phyloP scores from a whole-genome alignment of 2,329 filamentous ascomycete genomes.

The Trichophyton schoenleinii region DNA sequence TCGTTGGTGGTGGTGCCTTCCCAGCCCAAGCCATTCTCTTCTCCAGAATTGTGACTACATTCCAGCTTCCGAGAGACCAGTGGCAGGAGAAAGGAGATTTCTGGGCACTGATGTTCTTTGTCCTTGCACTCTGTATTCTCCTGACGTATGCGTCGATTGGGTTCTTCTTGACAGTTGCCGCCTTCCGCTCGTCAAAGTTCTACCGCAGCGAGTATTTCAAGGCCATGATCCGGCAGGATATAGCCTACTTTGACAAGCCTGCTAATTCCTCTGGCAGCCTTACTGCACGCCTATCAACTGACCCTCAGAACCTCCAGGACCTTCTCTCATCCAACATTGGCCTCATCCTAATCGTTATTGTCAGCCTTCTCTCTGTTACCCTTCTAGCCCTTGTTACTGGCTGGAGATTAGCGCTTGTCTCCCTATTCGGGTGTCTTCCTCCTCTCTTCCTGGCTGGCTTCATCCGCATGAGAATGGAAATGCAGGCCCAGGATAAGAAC shows the following conservation, averaged over 20 bases:
- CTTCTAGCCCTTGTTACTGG: constrained; percentile 54
- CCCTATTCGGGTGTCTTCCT: constrained; percentile 35
- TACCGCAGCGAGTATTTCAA: constrained; percentile 18
- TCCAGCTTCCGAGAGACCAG: constrained; percentile 14
- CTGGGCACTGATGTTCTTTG: constrained; percentile 37
- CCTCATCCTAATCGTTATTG: constrained; percentile 61
- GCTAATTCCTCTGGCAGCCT: constrained; percentile 39
- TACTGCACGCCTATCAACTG: constrained; percentile 66
- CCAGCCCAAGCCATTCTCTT: constrained; percentile 37
- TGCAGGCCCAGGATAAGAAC: constrained; percentile 35
- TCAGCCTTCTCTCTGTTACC: constrained; percentile 61
- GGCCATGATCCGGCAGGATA: constrained; percentile 20
- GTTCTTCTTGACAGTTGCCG: constrained; percentile 13
- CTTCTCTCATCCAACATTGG: constrained; percentile 69
- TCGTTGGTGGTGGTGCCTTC: constrained; percentile 30
- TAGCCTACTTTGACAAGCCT: constrained; percentile 19
- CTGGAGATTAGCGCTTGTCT: constrained; percentile 68
- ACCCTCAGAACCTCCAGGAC: constrained; percentile 46
- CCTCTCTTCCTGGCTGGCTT: constrained; percentile 19
- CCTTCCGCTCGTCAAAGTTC: constrained; percentile 11
- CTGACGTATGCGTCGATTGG: constrained; percentile 17
- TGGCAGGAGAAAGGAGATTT: constrained; percentile 28
- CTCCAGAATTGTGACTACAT: constrained; percentile 17
- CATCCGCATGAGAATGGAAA: constrained; percentile 38
- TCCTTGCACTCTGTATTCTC: constrained; percentile 30